These are phyloP conservation scores for Porphyrellus cyaneotinctus DNA, from an alignment of 768 basidiomycete species.

Conservation along the genomic window DNA sequence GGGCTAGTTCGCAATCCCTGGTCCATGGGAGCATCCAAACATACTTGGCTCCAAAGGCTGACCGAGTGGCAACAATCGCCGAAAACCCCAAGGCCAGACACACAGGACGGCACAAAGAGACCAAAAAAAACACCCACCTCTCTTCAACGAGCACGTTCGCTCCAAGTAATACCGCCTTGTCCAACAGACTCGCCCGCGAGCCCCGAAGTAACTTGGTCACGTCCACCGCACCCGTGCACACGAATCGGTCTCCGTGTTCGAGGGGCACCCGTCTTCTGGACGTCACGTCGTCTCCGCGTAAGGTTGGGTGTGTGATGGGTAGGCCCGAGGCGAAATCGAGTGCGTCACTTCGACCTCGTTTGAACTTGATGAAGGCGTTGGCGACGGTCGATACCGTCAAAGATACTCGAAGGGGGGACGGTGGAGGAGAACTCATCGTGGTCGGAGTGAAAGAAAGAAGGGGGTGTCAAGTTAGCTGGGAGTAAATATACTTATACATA, in stretches of 20 bases:
- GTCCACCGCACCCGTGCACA: conserved; percentile 63
- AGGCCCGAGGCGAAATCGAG: conserved; percentile 37
- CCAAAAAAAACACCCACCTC: conserved; percentile 45
- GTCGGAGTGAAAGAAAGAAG: not conserved
- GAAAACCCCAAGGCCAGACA: not conserved
- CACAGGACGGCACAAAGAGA: not conserved
- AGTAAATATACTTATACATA: conserved; percentile 9
- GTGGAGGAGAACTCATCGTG: conserved; percentile 20
- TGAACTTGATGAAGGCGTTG: conserved; percentile 52
- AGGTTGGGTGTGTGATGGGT: conserved; percentile 35
- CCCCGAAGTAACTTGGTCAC: conserved; percentile 52
- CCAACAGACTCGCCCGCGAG: conserved; percentile 48
- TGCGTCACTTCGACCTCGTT: conserved; percentile 34
- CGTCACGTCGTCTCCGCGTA: conserved; percentile 28
- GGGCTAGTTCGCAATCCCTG: not conserved
- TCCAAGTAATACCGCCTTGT: conserved; percentile 45
- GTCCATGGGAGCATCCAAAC: not conserved
- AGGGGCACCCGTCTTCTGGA: conserved; percentile 30
- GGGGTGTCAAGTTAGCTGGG: not conserved
- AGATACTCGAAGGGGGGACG: conserved; percentile 20
- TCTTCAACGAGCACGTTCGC: conserved; percentile 67
- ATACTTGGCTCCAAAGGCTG: not conserved
- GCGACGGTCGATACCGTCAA: conserved; percentile 39
- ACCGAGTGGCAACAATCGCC: not conserved
- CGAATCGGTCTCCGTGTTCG: conserved; percentile 41